A percentile compares a stretch with the other conserved stretches of the same genome.
Conservation (phyloP, 176 grass and related monocot species). For the sorghum (Sorghum bicolor) region Sorghum_bicolor_NCBIv3 NC_012871.2:12325501-12326000, state of each 20-base stretch:
- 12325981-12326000: conserved; percentile 3
- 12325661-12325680: conserved; percentile 64
- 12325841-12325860: conserved; percentile 47
- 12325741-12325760: conserved; percentile 59
- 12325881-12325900: conserved; percentile 38
- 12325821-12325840: conserved; percentile 69
- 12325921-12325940: background rate
- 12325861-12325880: conserved; percentile 48
- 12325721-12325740: conserved; percentile 60
- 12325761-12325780: conserved; percentile 58
- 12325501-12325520: conserved; percentile 55
- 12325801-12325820: conserved; percentile 56
- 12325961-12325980: conserved; percentile 64
- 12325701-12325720: conserved; percentile 68
- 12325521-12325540: background rate
- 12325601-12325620: background rate
- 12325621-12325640: conserved; percentile 71
- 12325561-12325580: conserved; percentile 66
- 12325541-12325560: conserved; percentile 63
- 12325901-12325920: background rate
- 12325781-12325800: conserved; percentile 70
- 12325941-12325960: conserved; percentile 66
- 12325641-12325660: background rate
- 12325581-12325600: conserved; percentile 50
- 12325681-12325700: conserved; percentile 79